Evolutionary conservation across 2,329 filamentous ascomycete species (phyloP).

Genomic region (Clarireedia hainanense): DNA sequence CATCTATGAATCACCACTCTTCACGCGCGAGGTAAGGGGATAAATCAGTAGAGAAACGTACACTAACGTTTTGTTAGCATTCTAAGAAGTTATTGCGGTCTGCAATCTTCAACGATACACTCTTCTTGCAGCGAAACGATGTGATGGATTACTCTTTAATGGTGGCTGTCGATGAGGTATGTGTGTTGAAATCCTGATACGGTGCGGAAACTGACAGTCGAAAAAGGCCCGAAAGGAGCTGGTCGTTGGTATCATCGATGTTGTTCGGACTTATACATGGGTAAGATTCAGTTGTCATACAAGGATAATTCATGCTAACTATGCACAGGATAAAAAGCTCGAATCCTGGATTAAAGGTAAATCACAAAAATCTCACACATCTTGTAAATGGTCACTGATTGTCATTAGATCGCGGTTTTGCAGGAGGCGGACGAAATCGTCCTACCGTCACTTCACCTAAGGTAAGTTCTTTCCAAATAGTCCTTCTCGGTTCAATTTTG

Average conservation of each 20-base stretch:
- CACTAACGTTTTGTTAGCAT: slow-evolving; percentile 39
- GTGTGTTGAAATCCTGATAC: neutral
- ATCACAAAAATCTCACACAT: neutral
- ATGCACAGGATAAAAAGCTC: slow-evolving; percentile 69
- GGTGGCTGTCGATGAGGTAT: slow-evolving; percentile 84
- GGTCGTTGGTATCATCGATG: slow-evolving; percentile 96
- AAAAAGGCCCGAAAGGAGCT: slow-evolving; percentile 64
- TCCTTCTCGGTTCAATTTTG: neutral
- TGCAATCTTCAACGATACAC: slow-evolving; percentile 94
- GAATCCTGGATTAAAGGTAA: slow-evolving; percentile 92
- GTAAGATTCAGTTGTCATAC: slow-evolving; percentile 29
- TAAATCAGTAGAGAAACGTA: neutral
- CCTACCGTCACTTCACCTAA: slow-evolving; percentile 96
- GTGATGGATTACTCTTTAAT: slow-evolving; percentile 99
- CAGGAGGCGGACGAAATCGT: slow-evolving; percentile 65
- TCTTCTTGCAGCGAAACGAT: slow-evolving; percentile 89
- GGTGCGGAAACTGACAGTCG: neutral
- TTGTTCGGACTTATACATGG: slow-evolving; percentile 97
- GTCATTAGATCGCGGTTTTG: slow-evolving; percentile 61
- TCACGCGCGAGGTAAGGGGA: slow-evolving; percentile 61
- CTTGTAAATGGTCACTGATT: too few relatives aligned
- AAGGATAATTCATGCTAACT: neutral
- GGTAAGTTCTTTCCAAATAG: slow-evolving; percentile 39
- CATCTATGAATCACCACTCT: slow-evolving; percentile 94
- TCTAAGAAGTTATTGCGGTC: slow-evolving; percentile 87